Evolutionary conservation across 805 yeast genomes (phyloP).

Genomic region (Metschnikowia corniflorae): DNA sequence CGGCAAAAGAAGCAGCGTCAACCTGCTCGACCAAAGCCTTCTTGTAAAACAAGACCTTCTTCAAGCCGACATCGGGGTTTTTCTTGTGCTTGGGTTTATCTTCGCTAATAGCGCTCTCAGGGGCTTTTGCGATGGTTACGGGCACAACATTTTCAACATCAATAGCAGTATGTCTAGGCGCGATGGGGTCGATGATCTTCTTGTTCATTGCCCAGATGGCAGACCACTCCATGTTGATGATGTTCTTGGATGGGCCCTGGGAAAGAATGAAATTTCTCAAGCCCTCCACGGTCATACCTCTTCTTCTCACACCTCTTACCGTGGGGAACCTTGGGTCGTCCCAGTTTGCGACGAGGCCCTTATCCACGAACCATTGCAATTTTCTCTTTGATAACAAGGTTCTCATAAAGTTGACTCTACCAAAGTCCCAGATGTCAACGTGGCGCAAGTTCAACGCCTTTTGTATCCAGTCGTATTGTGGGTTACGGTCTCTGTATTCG

Average conservation of each 20-base stretch:
- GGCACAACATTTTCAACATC: constrained; percentile 61
- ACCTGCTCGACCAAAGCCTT: constrained; percentile 78
- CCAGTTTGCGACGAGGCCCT: constrained; percentile 85
- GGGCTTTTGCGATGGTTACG: constrained; percentile 66
- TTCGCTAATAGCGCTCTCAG: constrained; percentile 59
- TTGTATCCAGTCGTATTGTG: constrained; percentile 96
- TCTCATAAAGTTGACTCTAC: constrained; percentile 94
- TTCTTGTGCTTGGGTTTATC: constrained; percentile 91
- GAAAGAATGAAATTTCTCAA: constrained; percentile 87
- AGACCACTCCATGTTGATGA: constrained; percentile 96
- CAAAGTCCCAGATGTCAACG: constrained; percentile 97
- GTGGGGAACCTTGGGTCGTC: constrained; percentile 99
- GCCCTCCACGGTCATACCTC: constrained; percentile 99
- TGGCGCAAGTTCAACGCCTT: constrained; percentile 77
- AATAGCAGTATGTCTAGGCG: constrained; percentile 92
- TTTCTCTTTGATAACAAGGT: constrained; percentile 95
- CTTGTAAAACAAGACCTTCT: constrained; percentile 66
- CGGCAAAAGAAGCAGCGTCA: constrained; percentile 65
- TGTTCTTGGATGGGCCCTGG: constrained; percentile 98
- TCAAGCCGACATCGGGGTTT: constrained; percentile 84
- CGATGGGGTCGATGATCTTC: constrained; percentile 93
- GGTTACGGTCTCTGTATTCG: constrained; percentile 98
- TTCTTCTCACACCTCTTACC: constrained; percentile 97
- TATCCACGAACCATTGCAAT: constrained; percentile 98
- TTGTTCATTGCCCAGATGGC: constrained; percentile 97